These are phyloP conservation scores for Nematodospora anomalae DNA, from an alignment of 1,139 yeast species.

Conservation along the genomic window DNA sequence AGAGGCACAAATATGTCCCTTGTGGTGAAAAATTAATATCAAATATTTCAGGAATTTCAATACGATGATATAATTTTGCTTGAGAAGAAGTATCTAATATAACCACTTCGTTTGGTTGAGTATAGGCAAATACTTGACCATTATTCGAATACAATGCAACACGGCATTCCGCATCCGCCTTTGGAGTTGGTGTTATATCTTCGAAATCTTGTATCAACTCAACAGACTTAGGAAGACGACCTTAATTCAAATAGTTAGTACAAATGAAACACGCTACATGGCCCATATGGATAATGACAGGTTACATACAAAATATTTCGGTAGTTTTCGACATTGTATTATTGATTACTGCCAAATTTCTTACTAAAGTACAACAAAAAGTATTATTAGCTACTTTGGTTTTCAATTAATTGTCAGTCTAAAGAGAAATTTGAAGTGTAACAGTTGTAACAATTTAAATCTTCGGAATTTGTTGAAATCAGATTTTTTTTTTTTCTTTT, in stretches of 20 bases:
- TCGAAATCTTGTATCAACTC: constrained; percentile 56
- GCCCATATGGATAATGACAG: not conserved
- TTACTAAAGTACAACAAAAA: too few species aligned
- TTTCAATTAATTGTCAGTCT: not conserved
- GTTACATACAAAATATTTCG: constrained; percentile 44
- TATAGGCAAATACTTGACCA: constrained; percentile 58
- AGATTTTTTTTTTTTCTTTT: not conserved
- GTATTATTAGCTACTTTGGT: not conserved
- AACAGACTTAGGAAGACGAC: constrained; percentile 63
- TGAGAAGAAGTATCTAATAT: constrained; percentile 54
- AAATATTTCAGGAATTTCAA: constrained; percentile 63
- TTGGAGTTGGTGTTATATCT: constrained; percentile 34
- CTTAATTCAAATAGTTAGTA: constrained; percentile 22
- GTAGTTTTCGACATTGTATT: constrained; percentile 36
- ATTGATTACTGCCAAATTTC: not conserved
- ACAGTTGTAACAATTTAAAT: not conserved
- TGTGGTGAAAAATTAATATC: constrained; percentile 86
- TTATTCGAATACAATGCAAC: constrained; percentile 50
- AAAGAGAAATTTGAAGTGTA: not conserved
- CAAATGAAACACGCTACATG: not conserved
- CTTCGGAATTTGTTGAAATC: not conserved
- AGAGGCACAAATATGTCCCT: constrained; percentile 81
- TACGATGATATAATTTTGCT: constrained; percentile 27
- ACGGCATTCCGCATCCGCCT: constrained; percentile 43
- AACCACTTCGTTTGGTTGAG: constrained; percentile 56